Percentiles rank a stretch among this genome's conserved stretches.
phyloP scores from a whole-genome alignment of 441 rosid species.

The Erodium texanum region DNA sequence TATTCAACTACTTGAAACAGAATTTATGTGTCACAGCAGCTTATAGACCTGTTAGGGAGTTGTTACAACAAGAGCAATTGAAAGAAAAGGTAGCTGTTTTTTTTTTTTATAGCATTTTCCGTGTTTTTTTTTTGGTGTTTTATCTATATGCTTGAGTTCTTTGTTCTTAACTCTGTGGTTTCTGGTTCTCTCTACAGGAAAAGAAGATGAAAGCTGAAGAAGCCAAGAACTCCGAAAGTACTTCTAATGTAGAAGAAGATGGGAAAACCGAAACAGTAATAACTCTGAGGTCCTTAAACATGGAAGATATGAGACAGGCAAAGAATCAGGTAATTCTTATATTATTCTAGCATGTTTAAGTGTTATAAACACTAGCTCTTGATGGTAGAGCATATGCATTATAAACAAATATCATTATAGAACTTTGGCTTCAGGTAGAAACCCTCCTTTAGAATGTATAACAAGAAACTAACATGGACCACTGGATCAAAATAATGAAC shows the following conservation, averaged over 20 bases:
- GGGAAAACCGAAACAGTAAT: slow-evolving; percentile 49
- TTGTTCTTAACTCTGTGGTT: not conserved
- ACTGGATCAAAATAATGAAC: no score
- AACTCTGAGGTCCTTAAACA: slow-evolving; percentile 57
- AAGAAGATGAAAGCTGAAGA: slow-evolving; percentile 47
- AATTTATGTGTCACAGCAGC: slow-evolving; percentile 87
- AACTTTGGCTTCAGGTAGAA: no score
- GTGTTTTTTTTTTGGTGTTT: not conserved
- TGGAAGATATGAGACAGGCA: slow-evolving; percentile 90
- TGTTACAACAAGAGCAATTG: slow-evolving; percentile 66
- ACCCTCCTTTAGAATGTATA: no score
- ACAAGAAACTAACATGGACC: no score
- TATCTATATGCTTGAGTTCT: not conserved
- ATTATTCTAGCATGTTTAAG: not conserved
- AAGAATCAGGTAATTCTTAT: slow-evolving; percentile 62
- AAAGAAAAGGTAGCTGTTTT: slow-evolving; percentile 47
- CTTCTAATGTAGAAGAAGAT: slow-evolving; percentile 37
- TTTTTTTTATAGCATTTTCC: not conserved
- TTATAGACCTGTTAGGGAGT: slow-evolving; percentile 86
- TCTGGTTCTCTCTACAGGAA: slow-evolving; percentile 9
- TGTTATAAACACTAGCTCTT: not conserved
- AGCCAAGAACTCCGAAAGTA: slow-evolving; percentile 43
- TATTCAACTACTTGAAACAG: slow-evolving; percentile 38
- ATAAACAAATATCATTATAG: no score
- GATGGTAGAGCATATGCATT: no score